phyloP scores from a whole-genome alignment of 2,329 filamentous ascomycete genomes.

The Boeremia lycopersici region DNA sequence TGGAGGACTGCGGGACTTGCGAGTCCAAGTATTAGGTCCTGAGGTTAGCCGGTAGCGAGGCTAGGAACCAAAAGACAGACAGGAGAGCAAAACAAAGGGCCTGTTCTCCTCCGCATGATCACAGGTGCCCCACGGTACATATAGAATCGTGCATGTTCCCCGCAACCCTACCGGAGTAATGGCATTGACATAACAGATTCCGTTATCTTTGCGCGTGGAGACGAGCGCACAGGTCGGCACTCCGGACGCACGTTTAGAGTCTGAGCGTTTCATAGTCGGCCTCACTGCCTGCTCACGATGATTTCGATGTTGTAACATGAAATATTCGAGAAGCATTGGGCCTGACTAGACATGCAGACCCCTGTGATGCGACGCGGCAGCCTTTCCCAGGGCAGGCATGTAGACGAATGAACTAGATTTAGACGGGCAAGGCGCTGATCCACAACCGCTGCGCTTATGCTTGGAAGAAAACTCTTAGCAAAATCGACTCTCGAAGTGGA shows the following conservation, averaged over 20 bases:
- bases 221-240: constrained; percentile 14
- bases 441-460: constrained; percentile 1
- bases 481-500: constrained; percentile 9
- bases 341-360: constrained; percentile 15
- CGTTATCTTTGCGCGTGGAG: constrained; percentile 17
- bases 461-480: constrained; percentile 13
- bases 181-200: constrained; percentile 18
- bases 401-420: not conserved
- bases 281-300: constrained; percentile 13
- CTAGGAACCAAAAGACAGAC: not conserved
- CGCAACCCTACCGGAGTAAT: constrained; percentile 15
- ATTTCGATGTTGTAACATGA: constrained; percentile 18
- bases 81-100: not conserved
- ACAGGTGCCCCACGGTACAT: constrained; percentile 18
- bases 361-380: constrained; percentile 12
- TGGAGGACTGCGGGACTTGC: not conserved
- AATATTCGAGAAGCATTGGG: constrained; percentile 9
- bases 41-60: constrained; percentile 1
- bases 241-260: not conserved
- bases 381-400: not conserved
- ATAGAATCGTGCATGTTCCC: constrained; percentile 11
- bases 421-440: not conserved
- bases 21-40: not conserved
- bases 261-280: constrained; percentile 15
- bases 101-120: constrained; percentile 11